A percentile compares a stretch with the other conserved stretches of the same genome.
phyloP scores from a whole-genome alignment of 495 filamentous ascomycete genomes.

The Massariosphaeria phaeospora region DNA sequence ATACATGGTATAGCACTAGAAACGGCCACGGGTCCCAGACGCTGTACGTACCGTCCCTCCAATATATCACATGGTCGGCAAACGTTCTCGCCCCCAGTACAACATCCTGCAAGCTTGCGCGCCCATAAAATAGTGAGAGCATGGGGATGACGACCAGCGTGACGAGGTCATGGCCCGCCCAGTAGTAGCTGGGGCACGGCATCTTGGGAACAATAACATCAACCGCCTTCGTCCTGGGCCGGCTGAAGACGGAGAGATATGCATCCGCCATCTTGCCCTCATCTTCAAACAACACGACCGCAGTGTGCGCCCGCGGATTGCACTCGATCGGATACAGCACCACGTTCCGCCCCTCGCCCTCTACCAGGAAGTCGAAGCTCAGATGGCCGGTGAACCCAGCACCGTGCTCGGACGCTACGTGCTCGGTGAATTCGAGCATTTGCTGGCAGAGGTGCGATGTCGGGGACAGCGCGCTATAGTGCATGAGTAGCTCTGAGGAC shows the following conservation, averaged over 20 bases:
- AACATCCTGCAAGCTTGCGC: slow-evolving; percentile 23
- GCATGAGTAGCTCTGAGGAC: slow-evolving; percentile 53
- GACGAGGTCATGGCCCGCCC: slow-evolving; percentile 57
- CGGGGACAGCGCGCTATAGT: slow-evolving; percentile 54
- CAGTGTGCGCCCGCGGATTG: slow-evolving; percentile 59
- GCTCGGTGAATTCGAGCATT: slow-evolving; percentile 58
- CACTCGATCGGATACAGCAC: slow-evolving; percentile 56
- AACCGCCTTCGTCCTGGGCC: background rate
- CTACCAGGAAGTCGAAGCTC: slow-evolving; percentile 60
- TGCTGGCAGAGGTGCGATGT: slow-evolving; percentile 51
- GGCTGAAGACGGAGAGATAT: slow-evolving; percentile 29
- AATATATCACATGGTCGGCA: slow-evolving; percentile 46
- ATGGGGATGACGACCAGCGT: slow-evolving; percentile 47
- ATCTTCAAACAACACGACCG: slow-evolving; percentile 49
- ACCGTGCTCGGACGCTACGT: slow-evolving; percentile 49
- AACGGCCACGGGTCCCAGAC: slow-evolving; percentile 57
- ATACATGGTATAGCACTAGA: slow-evolving; percentile 56
- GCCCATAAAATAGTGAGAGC: slow-evolving; percentile 31
- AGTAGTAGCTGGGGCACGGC: slow-evolving; percentile 46
- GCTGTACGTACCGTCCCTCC: slow-evolving; percentile 58
- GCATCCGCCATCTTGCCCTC: slow-evolving; percentile 31
- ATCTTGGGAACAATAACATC: slow-evolving; percentile 30
- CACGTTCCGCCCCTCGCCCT: slow-evolving; percentile 36
- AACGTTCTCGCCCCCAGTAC: slow-evolving; percentile 33
- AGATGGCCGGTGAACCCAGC: slow-evolving; percentile 62